Conservation (phyloP, 2,329 filamentous ascomycete species). For the Sphaerulina musiva region DNA sequence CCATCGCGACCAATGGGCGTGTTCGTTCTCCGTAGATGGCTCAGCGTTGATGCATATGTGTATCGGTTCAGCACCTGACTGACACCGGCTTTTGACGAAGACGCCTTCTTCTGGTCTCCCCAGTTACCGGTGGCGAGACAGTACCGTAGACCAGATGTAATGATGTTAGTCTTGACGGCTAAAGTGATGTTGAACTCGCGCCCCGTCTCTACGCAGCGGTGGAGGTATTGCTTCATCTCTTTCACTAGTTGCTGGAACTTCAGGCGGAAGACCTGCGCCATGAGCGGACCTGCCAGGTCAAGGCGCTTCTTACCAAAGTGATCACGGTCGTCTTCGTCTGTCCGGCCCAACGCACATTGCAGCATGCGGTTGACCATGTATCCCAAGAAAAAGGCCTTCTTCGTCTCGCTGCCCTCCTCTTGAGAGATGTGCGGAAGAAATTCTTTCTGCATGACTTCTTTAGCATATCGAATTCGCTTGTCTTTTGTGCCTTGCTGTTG, state of each 20-base stretch:
- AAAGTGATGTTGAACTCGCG: constrained; percentile 84
- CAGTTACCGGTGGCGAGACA: constrained; percentile 96
- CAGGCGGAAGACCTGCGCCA: constrained; percentile 92
- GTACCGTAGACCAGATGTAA: constrained; percentile 93
- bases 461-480: constrained; percentile 83
- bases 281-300: constrained; percentile 85
- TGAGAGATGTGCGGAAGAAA: constrained; percentile 95
- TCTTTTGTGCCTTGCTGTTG: constrained; percentile 69
- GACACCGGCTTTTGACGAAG: constrained; percentile 89
- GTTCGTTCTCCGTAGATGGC: constrained; percentile 93
- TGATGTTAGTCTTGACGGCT: constrained; percentile 81
- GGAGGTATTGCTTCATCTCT: constrained; percentile 84
- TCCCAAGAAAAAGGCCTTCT: constrained; percentile 95
- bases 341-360: constrained; percentile 84
- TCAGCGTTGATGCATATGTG: constrained; percentile 92
- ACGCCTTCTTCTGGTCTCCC: constrained; percentile 99
- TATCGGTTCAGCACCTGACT: constrained; percentile 97
- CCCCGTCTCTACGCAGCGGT: constrained; percentile 83
- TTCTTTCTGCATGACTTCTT: constrained; percentile 95
- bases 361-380: constrained; percentile 98
- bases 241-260: constrained; percentile 86
- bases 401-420: constrained; percentile 84
- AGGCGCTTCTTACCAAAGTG: constrained; percentile 98
- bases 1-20: constrained; percentile 96
- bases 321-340: constrained; percentile 93